Evolutionary conservation across 805 yeast genomes (phyloP).

Genomic region (Wickerhamiella vanderwaltii): DNA sequence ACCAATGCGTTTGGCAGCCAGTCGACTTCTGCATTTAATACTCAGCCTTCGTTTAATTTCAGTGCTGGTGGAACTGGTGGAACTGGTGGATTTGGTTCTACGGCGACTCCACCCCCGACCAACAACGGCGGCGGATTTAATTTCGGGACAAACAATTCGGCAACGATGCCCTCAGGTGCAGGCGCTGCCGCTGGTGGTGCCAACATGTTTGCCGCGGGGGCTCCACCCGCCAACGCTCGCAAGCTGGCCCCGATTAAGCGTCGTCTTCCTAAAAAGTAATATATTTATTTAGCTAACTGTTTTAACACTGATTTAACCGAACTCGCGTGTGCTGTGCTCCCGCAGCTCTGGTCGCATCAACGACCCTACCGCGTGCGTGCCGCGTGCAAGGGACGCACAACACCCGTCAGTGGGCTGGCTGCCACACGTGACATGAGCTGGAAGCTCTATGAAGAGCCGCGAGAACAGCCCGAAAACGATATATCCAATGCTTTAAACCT

Average conservation of each 20-base stretch:
- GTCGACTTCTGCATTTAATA: neutral
- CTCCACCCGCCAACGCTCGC: neutral
- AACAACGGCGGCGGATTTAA: neutral
- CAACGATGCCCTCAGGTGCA: too few species aligned
- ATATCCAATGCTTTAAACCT: neutral
- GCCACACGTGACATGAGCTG: constrained; percentile 1
- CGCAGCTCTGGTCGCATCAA: too few species aligned
- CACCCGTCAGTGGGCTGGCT: too few species aligned
- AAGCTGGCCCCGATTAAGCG: constrained; percentile 6
- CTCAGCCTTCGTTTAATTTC: constrained; percentile 8
- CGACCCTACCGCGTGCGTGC: too few species aligned
- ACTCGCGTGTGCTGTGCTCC: too few species aligned
- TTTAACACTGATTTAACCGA: too few species aligned
- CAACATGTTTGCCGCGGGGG: constrained; percentile 1
- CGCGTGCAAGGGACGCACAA: too few species aligned
- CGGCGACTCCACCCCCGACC: too few species aligned
- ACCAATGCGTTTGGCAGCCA: neutral
- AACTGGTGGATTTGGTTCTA: too few species aligned
- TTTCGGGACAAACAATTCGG: constrained; percentile 4
- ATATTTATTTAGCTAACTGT: neutral
- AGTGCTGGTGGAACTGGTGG: neutral
- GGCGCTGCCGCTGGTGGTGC: neutral
- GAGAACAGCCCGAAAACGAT: neutral
- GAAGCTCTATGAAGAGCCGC: neutral
- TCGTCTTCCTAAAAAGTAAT: neutral